Percentiles rank a stretch among this genome's conserved stretches.
Conservation (phyloP, 208 protist genomes). For the Trypanosoma vivax region DNA sequence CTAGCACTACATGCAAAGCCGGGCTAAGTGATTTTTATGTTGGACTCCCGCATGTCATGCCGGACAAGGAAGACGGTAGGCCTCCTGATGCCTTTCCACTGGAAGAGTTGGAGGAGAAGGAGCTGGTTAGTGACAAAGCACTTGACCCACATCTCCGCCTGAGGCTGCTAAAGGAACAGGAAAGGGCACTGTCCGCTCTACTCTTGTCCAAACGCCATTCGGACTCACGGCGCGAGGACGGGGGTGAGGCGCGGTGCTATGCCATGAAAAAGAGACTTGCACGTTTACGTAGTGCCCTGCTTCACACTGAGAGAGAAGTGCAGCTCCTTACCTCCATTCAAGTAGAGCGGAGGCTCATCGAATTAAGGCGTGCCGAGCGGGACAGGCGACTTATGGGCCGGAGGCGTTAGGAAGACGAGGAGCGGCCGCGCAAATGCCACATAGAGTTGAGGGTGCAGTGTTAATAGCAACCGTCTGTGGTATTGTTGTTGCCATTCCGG, state of each 20-base stretch:
- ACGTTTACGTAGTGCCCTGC: constrained; percentile 9
- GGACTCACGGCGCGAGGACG: constrained; percentile 7
- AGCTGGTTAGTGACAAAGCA: not conserved
- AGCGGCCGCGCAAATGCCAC: too few species aligned
- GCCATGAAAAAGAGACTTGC: constrained; percentile 16
- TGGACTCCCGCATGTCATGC: not conserved
- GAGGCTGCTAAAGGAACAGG: constrained; percentile 1
- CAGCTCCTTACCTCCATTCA: constrained; percentile 10
- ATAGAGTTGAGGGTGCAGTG: too few species aligned
- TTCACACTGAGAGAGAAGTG: constrained; percentile 16
- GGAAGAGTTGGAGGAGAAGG: not conserved
- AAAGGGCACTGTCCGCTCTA: not conserved
- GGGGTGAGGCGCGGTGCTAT: constrained; percentile 21
- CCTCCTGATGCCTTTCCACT: too few species aligned
- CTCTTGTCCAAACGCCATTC: not conserved
- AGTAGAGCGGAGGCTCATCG: constrained; percentile 4
- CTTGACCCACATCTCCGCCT: constrained; percentile 5
- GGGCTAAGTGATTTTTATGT: not conserved
- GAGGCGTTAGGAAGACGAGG: too few species aligned
- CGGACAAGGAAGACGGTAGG: not conserved
- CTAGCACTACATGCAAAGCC: not conserved
- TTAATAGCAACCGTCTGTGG: too few species aligned
- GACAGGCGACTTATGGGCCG: not conserved
- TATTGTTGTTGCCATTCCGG: too few species aligned
- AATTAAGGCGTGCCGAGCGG: not conserved